These are phyloP conservation scores for Boechera divaricarpa DNA, from an alignment of 345 rosid species.

Conservation along the genomic window DNA sequence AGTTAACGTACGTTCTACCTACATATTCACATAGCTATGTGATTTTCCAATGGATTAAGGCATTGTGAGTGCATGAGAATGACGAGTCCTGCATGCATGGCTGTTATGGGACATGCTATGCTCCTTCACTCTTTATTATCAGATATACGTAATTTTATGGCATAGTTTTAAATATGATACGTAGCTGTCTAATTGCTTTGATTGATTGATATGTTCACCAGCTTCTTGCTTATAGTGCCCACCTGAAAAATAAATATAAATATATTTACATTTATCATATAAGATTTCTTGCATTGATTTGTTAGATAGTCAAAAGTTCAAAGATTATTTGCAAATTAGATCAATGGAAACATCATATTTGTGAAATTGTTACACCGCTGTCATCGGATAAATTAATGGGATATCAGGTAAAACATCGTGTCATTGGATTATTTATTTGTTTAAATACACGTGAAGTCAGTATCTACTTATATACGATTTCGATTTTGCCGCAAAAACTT, in stretches of 20 bases:
- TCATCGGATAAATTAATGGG: no score
- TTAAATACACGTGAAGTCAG: no score
- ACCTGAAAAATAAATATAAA: background rate
- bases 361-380: no score
- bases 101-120: constrained; percentile 36
- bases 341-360: no score
- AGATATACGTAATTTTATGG: constrained; percentile 19
- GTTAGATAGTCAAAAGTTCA: background rate
- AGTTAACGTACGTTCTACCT: background rate
- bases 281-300: background rate
- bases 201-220: constrained; percentile 39
- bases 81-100: constrained; percentile 44
- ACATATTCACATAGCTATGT: background rate
- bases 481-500: no score
- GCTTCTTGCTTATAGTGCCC: constrained; percentile 23
- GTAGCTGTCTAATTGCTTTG: constrained; percentile 39
- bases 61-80: constrained; percentile 36
- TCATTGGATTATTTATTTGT: no score
- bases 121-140: constrained; percentile 20
- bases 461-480: no score
- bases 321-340: background rate
- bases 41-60: background rate
- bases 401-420: no score
- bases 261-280: background rate
- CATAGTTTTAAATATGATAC: constrained; percentile 14